Evolutionary conservation across 1,139 yeast species (phyloP), one percentile per base, ranked within the genome.

Genomic region (Kazachstania sp.): DNA sequence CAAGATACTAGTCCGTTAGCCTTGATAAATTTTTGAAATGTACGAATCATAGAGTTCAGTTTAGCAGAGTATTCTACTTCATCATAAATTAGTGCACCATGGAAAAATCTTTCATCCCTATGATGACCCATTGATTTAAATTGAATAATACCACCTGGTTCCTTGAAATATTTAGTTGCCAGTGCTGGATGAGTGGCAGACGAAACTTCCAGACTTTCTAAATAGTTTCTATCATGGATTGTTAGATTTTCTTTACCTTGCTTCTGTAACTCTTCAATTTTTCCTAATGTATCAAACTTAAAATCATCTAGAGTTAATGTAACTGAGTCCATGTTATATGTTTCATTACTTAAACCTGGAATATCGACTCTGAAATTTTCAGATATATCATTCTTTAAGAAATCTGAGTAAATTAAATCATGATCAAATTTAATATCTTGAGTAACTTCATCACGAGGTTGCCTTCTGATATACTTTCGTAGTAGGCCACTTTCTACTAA

Each of bases 61-160:
- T 73, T 66, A 49, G 74, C 66, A 51, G 71, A 72, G 42, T 75
- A 68, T 56, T 73, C 75, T 15, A 49, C 38, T 7, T 51, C 47
- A 34, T 58, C 57, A 16, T 71, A 61, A 19, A 56, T 51, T 30
- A 72, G 64, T 12, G 75, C 68, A n/a, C 84, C 83, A 54, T 73
- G 73, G 67, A 80, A 84, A 56, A 85, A 84, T 46, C 90, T 69
- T 77, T 80, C 79, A 64, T 85, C 94, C 59, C 82, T 81, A 62
- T 84, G 94, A 49, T 71, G 73, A 1, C 81, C 81, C 41, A 57
- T 77, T 13, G 82, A 81, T 46, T 37, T 46, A 35, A 55, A 58
- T 39, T 57, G 58, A 15, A 53, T 41, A 31, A 57, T 47, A 5
- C 61, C 46, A 1, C 48, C 45, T 11, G 63, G 82, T 60, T 81